Conservation (phyloP, 1,284 basidiomycete genomes). For the Sparassis latifolia region DNA sequence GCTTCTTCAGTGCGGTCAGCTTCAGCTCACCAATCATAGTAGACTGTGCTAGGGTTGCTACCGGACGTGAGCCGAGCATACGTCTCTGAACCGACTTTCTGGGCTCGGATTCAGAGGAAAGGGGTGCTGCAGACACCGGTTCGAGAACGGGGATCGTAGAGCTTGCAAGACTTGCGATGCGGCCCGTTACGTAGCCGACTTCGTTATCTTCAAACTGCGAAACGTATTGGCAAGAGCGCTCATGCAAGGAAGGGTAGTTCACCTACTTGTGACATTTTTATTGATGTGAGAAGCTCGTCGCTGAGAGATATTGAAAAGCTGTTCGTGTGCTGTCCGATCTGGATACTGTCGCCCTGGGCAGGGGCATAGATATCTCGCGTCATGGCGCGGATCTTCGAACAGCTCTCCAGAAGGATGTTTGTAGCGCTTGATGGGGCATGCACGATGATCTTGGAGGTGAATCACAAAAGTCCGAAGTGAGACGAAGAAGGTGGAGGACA, state of each 20-base stretch:
- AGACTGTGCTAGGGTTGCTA: conserved; percentile 66
- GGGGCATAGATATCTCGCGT: conserved; percentile 90
- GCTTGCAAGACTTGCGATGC: conserved; percentile 75
- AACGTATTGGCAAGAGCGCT: background rate
- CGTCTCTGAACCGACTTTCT: conserved; percentile 28
- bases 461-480: background rate
- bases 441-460: conserved; percentile 72
- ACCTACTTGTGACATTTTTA: conserved; percentile 86
- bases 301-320: conserved; percentile 93
- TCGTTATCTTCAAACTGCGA: conserved; percentile 94
- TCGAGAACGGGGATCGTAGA: conserved; percentile 71
- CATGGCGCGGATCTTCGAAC: conserved; percentile 76
- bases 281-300: conserved; percentile 73
- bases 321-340: conserved; percentile 93
- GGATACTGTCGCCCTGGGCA: conserved; percentile 62
- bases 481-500: background rate
- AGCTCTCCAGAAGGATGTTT: conserved; percentile 70
- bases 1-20: conserved; percentile 77
- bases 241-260: background rate
- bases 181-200: conserved; percentile 85
- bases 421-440: conserved; percentile 69
- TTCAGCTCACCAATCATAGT: conserved; percentile 96
- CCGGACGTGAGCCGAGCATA: conserved; percentile 55
- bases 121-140: conserved; percentile 27
- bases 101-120: conserved; percentile 20